Evolutionary conservation across 2,329 filamentous ascomycete species (phyloP), one percentile per base, ranked within the genome.

Genomic region (Raffaelea ambrosiae): DNA sequence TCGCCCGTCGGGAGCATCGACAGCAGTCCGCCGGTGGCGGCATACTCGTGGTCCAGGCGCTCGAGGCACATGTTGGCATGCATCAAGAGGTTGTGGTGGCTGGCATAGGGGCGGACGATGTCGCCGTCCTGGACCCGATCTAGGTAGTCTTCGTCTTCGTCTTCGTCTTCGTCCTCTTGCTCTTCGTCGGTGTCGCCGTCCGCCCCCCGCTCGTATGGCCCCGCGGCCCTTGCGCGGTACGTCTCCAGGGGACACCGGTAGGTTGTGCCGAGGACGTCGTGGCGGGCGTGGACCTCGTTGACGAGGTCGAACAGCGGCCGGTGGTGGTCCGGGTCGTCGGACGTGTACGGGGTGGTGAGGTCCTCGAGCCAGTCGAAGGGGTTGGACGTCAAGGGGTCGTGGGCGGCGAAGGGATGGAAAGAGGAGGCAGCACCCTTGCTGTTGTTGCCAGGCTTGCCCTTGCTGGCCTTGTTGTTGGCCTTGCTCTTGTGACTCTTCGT

Each of bases 11-110:
- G 78, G 1, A 82, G 66, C 8, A 81, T 62, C 18, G 72, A 69
- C 39, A 81, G 63, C 18, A 82, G 61, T 3, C 78, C 78, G 16
- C 78, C 78, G 33, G 74, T 72, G 22, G 69, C 65, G 40, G 69
- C 67, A 55, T 73, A 77, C 58, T 81, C 77, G 56, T 81, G 75
- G 53, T 82, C 78, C 7, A 82, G 68, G 2, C 74, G 66, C 62
- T 81, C 77, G 5, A 82, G 71, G 44, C 77, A 74, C 50, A 73
- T 68, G 56, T 81, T 81, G 50, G 77, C 76, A 57, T 81, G 78
- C 63, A 69, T 66, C 23, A 78, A 62, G 16, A 81, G 67, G 29
- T 66, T 67, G 52, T 71, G 64, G 52, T 77, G 73, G 46, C 63
- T 68, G 43, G 66, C 64, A 49, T 70, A 75, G 3, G 69, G 72